Evolutionary conservation across 805 yeast genomes (phyloP).

Genomic region (Tetrapisispora phaffii): DNA sequence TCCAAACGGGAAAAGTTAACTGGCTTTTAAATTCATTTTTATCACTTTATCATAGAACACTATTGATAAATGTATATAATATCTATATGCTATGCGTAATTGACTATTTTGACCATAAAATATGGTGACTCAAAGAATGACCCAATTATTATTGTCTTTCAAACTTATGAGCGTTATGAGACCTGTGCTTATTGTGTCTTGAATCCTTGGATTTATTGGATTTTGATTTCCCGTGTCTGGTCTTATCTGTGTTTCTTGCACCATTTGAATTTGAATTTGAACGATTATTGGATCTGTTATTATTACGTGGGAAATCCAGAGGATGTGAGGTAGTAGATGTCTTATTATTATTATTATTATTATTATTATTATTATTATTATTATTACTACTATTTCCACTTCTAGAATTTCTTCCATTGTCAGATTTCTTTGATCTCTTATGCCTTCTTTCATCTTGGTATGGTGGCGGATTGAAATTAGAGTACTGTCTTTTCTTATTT

Average conservation of each 20-base stretch:
- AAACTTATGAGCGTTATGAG: conserved; percentile 4
- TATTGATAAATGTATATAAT: not conserved
- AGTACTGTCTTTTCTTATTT: conserved; percentile 14
- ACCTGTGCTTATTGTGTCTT: conserved; percentile 6
- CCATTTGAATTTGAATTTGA: not conserved
- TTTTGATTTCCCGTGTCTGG: conserved; percentile 14
- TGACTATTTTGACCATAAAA: not conserved
- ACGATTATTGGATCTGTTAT: conserved; percentile 6
- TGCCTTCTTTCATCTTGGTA: conserved; percentile 8
- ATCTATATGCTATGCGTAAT: not conserved
- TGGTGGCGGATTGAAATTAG: conserved; percentile 19
- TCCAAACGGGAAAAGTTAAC: no score
- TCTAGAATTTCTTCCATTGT: conserved; percentile 2
- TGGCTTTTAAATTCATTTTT: no score
- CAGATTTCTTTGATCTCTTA: conserved; percentile 7
- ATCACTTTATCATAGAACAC: no score
- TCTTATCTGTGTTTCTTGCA: conserved; percentile 9
- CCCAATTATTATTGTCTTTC: not conserved
- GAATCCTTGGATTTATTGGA: not conserved
- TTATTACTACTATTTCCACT: conserved; percentile 4
- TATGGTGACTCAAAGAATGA: not conserved
- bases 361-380: not conserved
- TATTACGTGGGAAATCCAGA: conserved; percentile 21
- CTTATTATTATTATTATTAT: conserved; percentile 3
- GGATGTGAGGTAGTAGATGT: conserved; percentile 12